Base-by-base conservation (phyloP, 1,139 yeast species). In the Pichia sp. region DNA sequence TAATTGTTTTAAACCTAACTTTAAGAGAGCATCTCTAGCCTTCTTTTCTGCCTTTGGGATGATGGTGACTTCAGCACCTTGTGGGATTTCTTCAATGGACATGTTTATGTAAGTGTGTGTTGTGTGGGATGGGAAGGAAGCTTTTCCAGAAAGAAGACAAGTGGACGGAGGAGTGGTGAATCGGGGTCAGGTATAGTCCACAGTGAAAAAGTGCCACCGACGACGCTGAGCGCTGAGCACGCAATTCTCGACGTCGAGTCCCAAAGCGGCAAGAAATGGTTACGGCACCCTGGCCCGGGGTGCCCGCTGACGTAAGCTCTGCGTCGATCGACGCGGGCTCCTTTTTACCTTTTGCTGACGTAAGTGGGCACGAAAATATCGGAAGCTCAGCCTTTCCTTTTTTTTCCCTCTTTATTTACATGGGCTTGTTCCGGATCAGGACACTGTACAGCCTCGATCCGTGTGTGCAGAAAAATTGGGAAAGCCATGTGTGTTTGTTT, bases 41-140 rank as follows among this genome's bases (percentile, higher is more conserved):
- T 91, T 90, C 82, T 88, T 87, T 77, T 91, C 97, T 74, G 88
- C 85, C 76, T 86, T 88, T 68, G 93, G 78, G 73, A 86, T 76
- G 69, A 91, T 79, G 67, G 84, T 76, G 67, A 90, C 93, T 70
- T 83, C 83, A 63, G 96, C 85, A 63, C 95, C 96, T 70, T 83
- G 88, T 69, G 94, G 91, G 74, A 88, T 83, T 73, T 54, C 57
- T 51, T 53, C 56, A 18, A 53, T 50, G 34, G 57, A 54, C 57
- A 54, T 54, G 33, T 15, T 40, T n/a, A 6, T 24, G 9, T 20
- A 20, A 21, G 17, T 31, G 31, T 38, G 35, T 10, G 10, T 15
- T 36, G 42, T 36, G 21, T 28, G 21, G 20, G 15, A 28, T 18
- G 41, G 14, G 32, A 27, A 22, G 15, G 12, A 12, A 21, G 20